Conservation (phyloP, 257 asterid species). For the Haberlea rhodopensis region DNA sequence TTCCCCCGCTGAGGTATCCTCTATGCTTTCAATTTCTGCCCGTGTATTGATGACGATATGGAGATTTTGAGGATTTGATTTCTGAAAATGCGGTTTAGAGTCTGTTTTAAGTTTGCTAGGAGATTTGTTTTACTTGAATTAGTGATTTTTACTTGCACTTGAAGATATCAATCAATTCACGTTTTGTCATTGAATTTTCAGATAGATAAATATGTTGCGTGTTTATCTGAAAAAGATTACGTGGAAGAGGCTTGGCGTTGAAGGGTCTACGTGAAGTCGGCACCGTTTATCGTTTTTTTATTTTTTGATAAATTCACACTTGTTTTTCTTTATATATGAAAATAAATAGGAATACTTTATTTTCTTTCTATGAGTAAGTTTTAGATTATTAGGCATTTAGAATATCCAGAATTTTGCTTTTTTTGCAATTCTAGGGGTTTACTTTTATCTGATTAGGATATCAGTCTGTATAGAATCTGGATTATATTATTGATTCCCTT, state of each 20-base stretch:
- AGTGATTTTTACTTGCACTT: slow-evolving; percentile 17
- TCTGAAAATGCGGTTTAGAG: no score
- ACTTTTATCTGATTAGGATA: background rate
- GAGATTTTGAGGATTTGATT: no score
- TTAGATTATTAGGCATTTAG: background rate
- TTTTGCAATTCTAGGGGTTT: no score
- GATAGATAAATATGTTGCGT: slow-evolving; percentile 28
- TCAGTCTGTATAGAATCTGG: background rate
- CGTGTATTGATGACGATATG: no score
- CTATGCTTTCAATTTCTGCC: no score
- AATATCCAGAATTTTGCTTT: background rate
- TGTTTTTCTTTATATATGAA: slow-evolving; percentile 20
- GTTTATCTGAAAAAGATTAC: slow-evolving; percentile 16
- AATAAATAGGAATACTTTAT: background rate
- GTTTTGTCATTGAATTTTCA: slow-evolving; percentile 15
- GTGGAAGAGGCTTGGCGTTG: slow-evolving; percentile 13
- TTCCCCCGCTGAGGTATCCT: no score
- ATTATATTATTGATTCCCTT: background rate
- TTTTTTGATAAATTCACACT: slow-evolving; percentile 14
- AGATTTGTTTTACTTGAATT: slow-evolving; percentile 20
- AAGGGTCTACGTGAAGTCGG: slow-evolving; percentile 32
- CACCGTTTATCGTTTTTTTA: slow-evolving; percentile 15
- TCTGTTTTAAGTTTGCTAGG: background rate
- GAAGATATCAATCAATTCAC: slow-evolving; percentile 29
- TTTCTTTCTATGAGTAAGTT: background rate